Conservation (phyloP, 1,139 yeast species). For the Yamadazyma sp. region DNA sequence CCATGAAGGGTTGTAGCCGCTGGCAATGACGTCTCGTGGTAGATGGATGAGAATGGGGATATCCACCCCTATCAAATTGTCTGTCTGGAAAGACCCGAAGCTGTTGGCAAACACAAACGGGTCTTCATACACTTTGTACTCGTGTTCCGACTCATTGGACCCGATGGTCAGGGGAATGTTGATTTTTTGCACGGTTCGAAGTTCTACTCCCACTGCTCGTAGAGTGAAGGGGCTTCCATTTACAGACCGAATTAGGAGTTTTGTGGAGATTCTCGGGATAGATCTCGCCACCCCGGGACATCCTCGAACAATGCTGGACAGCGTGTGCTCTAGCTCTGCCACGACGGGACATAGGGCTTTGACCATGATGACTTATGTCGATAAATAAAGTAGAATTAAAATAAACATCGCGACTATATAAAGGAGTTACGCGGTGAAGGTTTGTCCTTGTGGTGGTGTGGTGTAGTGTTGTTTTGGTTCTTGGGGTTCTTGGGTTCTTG, state of each 20-base stretch:
- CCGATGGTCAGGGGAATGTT: conserved; percentile 43
- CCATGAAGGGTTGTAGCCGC: conserved; percentile 42
- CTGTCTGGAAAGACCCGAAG: conserved; percentile 34
- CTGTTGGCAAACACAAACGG: conserved; percentile 39
- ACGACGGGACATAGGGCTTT: conserved; percentile 30
- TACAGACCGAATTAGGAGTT: conserved; percentile 38
- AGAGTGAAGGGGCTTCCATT: conserved; percentile 39
- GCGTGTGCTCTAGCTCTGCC: conserved; percentile 45
- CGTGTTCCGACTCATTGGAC: conserved; percentile 38
- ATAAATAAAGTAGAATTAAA: neutral
- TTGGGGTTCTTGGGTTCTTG: neutral
- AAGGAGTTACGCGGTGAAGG: too few species aligned
- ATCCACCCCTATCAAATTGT: conserved; percentile 50
- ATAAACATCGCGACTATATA: neutral
- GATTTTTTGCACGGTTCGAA: conserved; percentile 41
- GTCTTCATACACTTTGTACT: conserved; percentile 36
- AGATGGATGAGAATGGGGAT: conserved; percentile 60
- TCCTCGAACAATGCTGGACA: conserved; percentile 51
- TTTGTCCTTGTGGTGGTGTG: neutral
- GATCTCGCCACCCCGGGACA: conserved; percentile 67
- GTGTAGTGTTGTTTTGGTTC: neutral
- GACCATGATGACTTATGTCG: conserved; percentile 8
- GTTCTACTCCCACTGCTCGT: conserved; percentile 37
- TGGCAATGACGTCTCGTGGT: conserved; percentile 53
- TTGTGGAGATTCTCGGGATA: conserved; percentile 49